Evolutionary conservation across 2,329 filamentous ascomycete species (phyloP).

Genomic region (Celoporthe dispersa): DNA sequence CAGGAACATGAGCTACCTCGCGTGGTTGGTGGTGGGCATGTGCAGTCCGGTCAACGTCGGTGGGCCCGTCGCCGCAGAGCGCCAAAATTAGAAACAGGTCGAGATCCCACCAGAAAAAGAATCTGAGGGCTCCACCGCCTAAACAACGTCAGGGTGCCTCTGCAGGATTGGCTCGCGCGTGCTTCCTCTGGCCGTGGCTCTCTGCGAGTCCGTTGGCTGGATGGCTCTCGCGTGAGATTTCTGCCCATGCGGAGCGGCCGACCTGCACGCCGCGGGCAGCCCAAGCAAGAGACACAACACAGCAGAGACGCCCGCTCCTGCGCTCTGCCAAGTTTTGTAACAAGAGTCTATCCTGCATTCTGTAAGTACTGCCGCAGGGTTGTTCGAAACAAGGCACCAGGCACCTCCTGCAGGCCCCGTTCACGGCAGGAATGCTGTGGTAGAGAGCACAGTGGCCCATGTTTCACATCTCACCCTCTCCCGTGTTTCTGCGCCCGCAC

Average conservation of each 20-base stretch:
- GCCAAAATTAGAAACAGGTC: conserved; percentile 7
- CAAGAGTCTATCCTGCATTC: neutral
- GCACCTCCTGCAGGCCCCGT: conserved; percentile 2
- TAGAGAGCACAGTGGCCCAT: conserved; percentile 6
- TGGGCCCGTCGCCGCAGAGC: neutral
- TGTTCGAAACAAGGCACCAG: conserved; percentile 8
- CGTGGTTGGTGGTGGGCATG: neutral
- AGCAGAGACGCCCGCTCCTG: neutral
- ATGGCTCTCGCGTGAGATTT: conserved; percentile 1
- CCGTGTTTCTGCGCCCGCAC: conserved; percentile 19
- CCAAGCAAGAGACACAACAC: neutral
- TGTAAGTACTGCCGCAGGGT: neutral
- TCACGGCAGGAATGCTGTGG: neutral
- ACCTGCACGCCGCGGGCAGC: neutral
- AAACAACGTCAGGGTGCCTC: neutral
- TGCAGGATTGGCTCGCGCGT: neutral
- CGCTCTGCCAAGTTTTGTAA: neutral
- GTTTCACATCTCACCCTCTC: conserved; percentile 21
- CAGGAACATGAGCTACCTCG: neutral
- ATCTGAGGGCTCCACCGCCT: neutral
- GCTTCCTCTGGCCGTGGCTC: neutral
- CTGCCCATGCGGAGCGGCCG: conserved; percentile 4
- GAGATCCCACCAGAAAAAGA: neutral
- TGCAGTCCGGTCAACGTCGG: neutral
- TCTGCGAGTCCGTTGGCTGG: neutral